Evolutionary conservation across 1,284 basidiomycete species (phyloP), one percentile per base, ranked within the genome.

Genomic region (Gomphus bonarii): DNA sequence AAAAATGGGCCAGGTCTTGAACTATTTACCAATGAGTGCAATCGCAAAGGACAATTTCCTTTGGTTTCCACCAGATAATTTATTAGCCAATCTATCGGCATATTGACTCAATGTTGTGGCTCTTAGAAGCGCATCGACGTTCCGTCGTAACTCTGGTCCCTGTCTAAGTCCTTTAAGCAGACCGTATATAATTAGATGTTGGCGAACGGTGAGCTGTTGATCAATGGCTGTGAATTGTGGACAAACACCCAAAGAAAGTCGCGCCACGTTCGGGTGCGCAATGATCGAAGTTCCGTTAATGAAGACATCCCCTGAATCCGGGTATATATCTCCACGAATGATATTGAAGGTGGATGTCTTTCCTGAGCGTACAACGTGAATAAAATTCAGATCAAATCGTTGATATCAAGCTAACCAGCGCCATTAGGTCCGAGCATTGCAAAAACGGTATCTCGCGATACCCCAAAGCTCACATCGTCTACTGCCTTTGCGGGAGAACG

Each of bases 181-280:
- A 2, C 82, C 84, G 55, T 86, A 87, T 14, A 85, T 73, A 35
- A 76, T 59, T 38, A 91, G 71, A 64, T 92, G 88, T 65, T 92
- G 84, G 30, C 81, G 75, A 14, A 90, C 88, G 3, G 84, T 90
- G 50, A 91, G 69, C 61, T 88, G 81, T 5, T 80, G 73, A 61
- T 91, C 89, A 58, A 91, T 86, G 0, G 88, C 88, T 4, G 88
- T 88, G 69, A 89, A 88, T 62, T 91, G 88, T 0, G 88, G 88
- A 65, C 86, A 90, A 43, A 91, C 85, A 1, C 88, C 88, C 7
- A 91, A 77, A 4, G 78, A 75, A 4, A 83, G 74, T 48, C 85
- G 76, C 31, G 88, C 85, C 3, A 69, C 72, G 36, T 78, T 78
- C 0, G 85, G 79, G 57, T 81, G 73, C 28, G 73, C 70, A 20